Conservation (phyloP, 208 protist species). For the Tritrichomonas foetus region DNA sequence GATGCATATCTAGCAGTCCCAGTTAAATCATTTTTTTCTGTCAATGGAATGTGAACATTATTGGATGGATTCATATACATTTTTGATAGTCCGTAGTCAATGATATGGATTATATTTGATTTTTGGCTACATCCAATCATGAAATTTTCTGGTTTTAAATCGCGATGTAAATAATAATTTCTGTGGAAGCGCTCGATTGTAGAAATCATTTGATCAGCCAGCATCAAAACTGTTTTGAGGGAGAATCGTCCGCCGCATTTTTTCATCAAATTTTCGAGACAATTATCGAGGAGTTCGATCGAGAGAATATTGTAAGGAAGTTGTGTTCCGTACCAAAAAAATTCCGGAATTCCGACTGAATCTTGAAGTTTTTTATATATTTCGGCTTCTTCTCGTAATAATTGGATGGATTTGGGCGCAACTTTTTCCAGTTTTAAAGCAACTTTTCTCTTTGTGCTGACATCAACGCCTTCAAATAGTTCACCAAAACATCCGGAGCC, state of each 20-base stretch:
- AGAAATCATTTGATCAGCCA: constrained; percentile 89
- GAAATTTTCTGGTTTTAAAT: constrained; percentile 96
- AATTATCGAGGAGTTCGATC: constrained; percentile 93
- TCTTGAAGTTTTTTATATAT: constrained; percentile 76
- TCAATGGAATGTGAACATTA: constrained; percentile 96
- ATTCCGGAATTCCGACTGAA: constrained; percentile 80
- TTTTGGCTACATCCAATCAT: constrained; percentile 77
- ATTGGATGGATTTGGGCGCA: constrained; percentile 77
- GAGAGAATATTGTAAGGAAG: constrained; percentile 96
- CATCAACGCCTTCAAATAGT: not conserved
- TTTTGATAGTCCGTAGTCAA: constrained; percentile 82
- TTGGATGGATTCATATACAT: constrained; percentile 93
- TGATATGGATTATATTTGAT: constrained; percentile 56
- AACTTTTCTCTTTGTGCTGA: not conserved
- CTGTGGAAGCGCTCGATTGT: constrained; percentile 90
- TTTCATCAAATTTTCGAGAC: constrained; percentile 92
- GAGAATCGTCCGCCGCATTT: constrained; percentile 76
- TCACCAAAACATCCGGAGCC: constrained; percentile 15
- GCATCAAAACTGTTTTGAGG: constrained; percentile 94
- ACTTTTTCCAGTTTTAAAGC: not conserved
- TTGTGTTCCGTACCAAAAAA: constrained; percentile 85
- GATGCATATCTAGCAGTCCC: constrained; percentile 97
- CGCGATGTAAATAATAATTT: constrained; percentile 92
- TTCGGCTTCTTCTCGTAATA: constrained; percentile 90
- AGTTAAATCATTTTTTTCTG: constrained; percentile 54